A percentile compares a stretch with the other conserved stretches of the same genome.
Evolutionary conservation across 441 rosid species (phyloP).

Genomic region (Gossypium laxum): DNA sequence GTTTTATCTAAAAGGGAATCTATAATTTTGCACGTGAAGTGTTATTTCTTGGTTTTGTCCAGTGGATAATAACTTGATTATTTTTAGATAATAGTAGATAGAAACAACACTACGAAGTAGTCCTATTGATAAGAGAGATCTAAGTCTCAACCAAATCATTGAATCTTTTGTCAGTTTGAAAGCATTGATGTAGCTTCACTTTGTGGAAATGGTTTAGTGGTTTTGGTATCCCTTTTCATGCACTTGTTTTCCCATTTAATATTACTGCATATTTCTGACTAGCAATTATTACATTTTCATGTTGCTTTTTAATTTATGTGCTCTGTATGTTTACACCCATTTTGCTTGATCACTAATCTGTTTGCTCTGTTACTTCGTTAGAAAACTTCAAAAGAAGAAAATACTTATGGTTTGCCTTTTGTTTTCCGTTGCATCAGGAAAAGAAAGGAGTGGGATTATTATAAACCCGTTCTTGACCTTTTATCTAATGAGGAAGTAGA

Average conservation of each 20-base stretch:
- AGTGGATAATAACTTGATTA: too few species aligned
- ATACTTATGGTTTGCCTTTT: slow-evolving; percentile 6
- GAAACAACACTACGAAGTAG: too few species aligned
- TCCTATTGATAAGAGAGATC: too few species aligned
- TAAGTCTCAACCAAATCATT: not conserved
- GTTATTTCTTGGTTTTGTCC: too few species aligned
- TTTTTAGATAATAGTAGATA: too few species aligned
- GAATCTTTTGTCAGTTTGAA: slow-evolving; percentile 6
- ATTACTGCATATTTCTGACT: not conserved
- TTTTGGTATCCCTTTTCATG: not conserved
- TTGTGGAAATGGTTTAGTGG: not conserved
- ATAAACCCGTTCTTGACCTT: slow-evolving; percentile 64
- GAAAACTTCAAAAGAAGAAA: not conserved
- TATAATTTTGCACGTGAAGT: too few species aligned
- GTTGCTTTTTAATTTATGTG: not conserved
- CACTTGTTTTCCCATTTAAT: not conserved
- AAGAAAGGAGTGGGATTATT: slow-evolving; percentile 78
- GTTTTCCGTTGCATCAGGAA: slow-evolving; percentile 41
- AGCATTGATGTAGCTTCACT: not conserved
- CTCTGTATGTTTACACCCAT: not conserved
- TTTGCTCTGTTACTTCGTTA: not conserved
- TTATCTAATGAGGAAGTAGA: slow-evolving; percentile 75
- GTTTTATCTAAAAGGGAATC: too few species aligned
- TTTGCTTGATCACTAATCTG: not conserved
- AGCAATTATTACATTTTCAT: not conserved